Conservation (phyloP, 176 grass and related monocot species). For the Saccharum officinarum region DNA sequence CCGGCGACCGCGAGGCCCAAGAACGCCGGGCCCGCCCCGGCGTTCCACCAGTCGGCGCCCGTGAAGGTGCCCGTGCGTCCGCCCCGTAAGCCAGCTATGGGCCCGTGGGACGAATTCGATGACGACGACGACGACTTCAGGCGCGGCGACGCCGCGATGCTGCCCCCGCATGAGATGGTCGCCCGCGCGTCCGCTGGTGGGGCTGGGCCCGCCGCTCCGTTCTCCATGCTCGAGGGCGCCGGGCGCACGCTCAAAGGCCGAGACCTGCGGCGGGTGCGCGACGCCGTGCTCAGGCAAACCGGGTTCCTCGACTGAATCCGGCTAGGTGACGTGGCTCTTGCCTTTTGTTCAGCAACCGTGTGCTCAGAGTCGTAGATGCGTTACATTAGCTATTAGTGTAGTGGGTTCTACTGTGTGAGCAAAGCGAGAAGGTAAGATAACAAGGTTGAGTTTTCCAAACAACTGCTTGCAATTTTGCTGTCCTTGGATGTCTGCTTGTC, state of each 20-base stretch:
- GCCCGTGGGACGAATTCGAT: slow-evolving; percentile 42
- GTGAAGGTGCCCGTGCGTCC: slow-evolving; percentile 52
- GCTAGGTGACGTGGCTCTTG: slow-evolving; percentile 41
- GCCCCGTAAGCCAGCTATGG: slow-evolving; percentile 18
- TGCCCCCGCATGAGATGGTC: slow-evolving; percentile 66
- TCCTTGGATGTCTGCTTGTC: slow-evolving; percentile 18
- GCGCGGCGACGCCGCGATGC: slow-evolving; percentile 39
- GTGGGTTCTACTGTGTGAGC: slow-evolving; percentile 26
- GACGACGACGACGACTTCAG: slow-evolving; percentile 40
- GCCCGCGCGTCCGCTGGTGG: slow-evolving; percentile 43
- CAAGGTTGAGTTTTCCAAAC: slow-evolving; percentile 27
- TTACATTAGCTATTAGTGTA: slow-evolving; percentile 34
- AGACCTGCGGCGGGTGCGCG: slow-evolving; percentile 64
- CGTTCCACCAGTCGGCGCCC: slow-evolving; percentile 54
- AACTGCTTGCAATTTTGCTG: slow-evolving; percentile 54
- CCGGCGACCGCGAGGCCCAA: slow-evolving; percentile 25
- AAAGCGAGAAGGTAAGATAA: slow-evolving; percentile 24
- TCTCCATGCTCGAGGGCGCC: slow-evolving; percentile 86
- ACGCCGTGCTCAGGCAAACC: slow-evolving; percentile 59
- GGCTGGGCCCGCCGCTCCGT: slow-evolving; percentile 35
- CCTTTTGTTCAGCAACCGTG: slow-evolving; percentile 30
- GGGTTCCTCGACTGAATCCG: slow-evolving; percentile 53
- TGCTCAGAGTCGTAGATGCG: slow-evolving; percentile 39
- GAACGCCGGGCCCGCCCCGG: not conserved
- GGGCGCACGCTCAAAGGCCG: slow-evolving; percentile 90